Percentiles rank a stretch among this genome's conserved stretches.
These are phyloP conservation scores for Inonotus hispidus DNA, from an alignment of 1,284 basidiomycete species.

Conservation along the genomic window DNA sequence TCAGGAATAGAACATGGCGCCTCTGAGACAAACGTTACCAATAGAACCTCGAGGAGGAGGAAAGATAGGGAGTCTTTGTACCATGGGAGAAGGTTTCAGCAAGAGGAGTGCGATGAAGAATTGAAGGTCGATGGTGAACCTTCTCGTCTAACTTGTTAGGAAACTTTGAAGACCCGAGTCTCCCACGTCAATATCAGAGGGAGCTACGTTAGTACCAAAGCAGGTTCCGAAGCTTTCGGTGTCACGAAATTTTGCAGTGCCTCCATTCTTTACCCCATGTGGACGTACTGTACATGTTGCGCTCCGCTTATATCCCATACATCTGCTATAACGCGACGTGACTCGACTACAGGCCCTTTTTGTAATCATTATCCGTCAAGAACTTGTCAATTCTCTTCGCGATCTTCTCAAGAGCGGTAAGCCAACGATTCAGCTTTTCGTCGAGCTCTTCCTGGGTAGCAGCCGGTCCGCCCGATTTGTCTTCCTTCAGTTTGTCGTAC, in stretches of 20 bases:
- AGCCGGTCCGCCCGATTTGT: constrained; percentile 7
- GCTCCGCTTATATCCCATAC: background rate
- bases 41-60: background rate
- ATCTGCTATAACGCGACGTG: background rate
- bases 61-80: background rate
- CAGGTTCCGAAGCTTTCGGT: background rate
- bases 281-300: background rate
- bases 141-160: background rate
- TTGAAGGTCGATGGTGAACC: background rate
- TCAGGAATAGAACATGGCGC: constrained; percentile 1
- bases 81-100: background rate
- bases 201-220: background rate
- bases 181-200: constrained; percentile 3
- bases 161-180: background rate
- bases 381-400: constrained; percentile 10
- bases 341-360: constrained; percentile 9
- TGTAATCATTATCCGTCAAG: constrained; percentile 7
- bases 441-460: constrained; percentile 13
- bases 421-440: constrained; percentile 11
- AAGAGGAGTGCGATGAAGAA: background rate
- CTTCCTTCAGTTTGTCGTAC: constrained; percentile 44
- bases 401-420: constrained; percentile 11
- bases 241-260: background rate
- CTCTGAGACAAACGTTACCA: background rate
- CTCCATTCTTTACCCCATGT: background rate